Evolutionary conservation across 352 stramenopile species (phyloP), one percentile per base, ranked within the genome.

Genomic region (Pythium brassicae): DNA sequence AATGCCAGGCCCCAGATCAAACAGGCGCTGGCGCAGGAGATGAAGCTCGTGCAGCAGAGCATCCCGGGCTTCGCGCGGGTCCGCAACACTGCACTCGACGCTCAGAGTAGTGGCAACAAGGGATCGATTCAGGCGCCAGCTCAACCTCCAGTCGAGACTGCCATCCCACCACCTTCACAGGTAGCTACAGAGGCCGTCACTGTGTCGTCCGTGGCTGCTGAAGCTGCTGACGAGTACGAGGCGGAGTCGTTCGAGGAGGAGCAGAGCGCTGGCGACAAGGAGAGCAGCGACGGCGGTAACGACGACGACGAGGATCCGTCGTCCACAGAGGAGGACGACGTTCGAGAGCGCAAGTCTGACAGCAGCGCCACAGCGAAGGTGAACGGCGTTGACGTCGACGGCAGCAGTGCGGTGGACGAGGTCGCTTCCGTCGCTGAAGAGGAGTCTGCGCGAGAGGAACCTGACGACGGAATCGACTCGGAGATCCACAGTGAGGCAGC

Each of bases 231-330:
- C 17, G 61, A 74, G 23, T 74, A 69, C 40, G 74, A 68, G 48
- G 53, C 57, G n/a, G 74, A 75, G 11, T 79, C 70, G 14, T 75
- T 78, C 46, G 70, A 79, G 32, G 44, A 53, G 27, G 63, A 61
- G 7, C 51, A 59, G 17, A 53, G 57, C 29, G 49, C 57, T 19
- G 27, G 12, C 19, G 26, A 42, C 7, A 49, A 51, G 2, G 44
- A 42, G 20, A 50, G n/a, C n/a, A 15, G 23, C 22, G 42, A 19
- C 9, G 42, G 20, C 11, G 23, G 11, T n/a, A 26, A 22, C 22
- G 26, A 44, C 1, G 32, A 54, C 9, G 50, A 50, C 19, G 50
- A 48, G 8, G 43, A 43, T 9, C 26, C 20, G 3, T 53, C 40
- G 22, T 52, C 32, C 57, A 25, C 19, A 25, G 17, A 44, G 25